phyloP scores from a whole-genome alignment of 23 red algal genomes.

The Gracilaria caudata region DNA sequence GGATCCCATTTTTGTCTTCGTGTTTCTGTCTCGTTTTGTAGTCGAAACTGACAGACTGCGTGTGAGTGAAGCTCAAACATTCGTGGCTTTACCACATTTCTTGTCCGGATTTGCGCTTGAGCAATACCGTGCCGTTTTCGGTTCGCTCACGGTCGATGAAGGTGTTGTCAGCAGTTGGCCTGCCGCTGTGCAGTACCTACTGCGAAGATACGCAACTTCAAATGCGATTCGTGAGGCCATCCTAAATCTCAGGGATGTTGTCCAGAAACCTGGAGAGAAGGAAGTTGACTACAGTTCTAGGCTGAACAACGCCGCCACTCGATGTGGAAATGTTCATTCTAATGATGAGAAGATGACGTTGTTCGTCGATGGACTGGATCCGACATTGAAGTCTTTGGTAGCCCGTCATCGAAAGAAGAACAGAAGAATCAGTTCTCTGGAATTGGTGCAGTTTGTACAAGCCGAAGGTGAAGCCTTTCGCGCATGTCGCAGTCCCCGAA shows the following conservation, averaged over 20 bases:
- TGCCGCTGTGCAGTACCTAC: constrained; percentile 17
- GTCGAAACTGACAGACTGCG: too few species aligned
- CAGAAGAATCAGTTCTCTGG: background rate
- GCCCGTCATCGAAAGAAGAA: constrained; percentile 8
- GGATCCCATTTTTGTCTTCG: too few species aligned
- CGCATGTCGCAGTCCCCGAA: background rate
- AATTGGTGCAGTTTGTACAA: background rate
- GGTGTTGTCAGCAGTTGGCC: background rate
- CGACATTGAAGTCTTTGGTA: background rate
- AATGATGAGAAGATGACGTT: constrained; percentile 10
- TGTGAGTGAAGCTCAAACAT: too few species aligned
- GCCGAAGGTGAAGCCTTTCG: constrained; percentile 18
- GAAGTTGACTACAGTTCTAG: background rate
- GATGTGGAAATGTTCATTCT: constrained; percentile 14
- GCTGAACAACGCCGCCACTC: background rate
- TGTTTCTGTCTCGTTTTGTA: too few species aligned
- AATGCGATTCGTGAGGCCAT: constrained; percentile 12
- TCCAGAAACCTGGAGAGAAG: background rate
- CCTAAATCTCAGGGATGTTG: constrained; percentile 9
- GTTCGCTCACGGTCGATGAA: background rate
- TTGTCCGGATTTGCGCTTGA: too few species aligned
- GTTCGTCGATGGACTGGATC: background rate
- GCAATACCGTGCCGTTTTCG: constrained; percentile 8
- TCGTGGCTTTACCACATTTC: too few species aligned
- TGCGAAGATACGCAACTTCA: background rate